Percentiles rank a stretch among this genome's conserved stretches.
Conservation (phyloP, 2,329 filamentous ascomycete genomes). For the Diaporthe citrichinensis region DNA sequence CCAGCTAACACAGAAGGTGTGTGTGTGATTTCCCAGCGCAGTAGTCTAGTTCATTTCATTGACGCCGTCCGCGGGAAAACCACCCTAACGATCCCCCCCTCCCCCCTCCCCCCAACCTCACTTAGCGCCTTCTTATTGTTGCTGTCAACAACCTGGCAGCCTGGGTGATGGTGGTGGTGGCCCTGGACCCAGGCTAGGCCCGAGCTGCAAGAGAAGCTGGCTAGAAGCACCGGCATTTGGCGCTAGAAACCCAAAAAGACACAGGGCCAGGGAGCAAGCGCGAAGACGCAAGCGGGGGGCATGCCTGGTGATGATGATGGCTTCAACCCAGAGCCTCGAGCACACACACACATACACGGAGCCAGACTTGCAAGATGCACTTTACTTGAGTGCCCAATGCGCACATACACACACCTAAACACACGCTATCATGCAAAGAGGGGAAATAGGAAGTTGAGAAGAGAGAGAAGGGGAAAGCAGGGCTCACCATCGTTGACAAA, state of each 20-base stretch:
- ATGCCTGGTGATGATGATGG: constrained; percentile 28
- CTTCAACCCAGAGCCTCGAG: constrained; percentile 19
- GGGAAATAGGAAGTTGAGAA: neutral
- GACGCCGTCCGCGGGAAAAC: constrained; percentile 11
- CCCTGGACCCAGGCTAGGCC: neutral
- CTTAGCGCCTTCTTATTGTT: constrained; percentile 4
- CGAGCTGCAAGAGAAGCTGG: constrained; percentile 33
- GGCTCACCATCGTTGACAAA: constrained; percentile 17
- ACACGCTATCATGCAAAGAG: constrained; percentile 13
- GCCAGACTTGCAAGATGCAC: constrained; percentile 1
- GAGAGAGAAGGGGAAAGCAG: neutral
- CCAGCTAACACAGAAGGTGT: neutral
- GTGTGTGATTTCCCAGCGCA: constrained; percentile 28
- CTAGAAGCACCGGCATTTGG: constrained; percentile 30
- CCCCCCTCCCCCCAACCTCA: neutral
- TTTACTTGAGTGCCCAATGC: constrained; percentile 9
- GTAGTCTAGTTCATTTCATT: constrained; percentile 1
- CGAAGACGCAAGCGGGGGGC: neutral
- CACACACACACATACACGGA: neutral
- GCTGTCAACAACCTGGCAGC: neutral
- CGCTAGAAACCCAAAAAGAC: constrained; percentile 18
- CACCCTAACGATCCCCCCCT: neutral
- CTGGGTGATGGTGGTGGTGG: neutral
- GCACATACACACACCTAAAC: neutral
- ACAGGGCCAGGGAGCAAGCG: neutral